Base-by-base conservation (phyloP, 441 rosid genomes). In the Erodium moschatum region DNA sequence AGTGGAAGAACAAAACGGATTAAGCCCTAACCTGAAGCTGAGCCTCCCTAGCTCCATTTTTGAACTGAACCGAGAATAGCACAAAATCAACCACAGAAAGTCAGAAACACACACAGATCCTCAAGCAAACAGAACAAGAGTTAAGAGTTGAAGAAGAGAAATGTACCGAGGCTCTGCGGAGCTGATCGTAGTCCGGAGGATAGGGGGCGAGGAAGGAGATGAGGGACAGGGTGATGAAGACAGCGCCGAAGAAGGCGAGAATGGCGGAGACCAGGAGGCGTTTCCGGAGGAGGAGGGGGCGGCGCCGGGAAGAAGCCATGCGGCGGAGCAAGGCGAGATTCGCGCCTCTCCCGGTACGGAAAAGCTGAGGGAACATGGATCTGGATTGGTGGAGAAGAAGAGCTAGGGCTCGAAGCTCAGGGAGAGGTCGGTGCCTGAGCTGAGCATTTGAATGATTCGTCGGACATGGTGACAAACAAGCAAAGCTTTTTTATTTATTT, bases 231-330 rank as follows among this genome's bases (percentile, higher is more conserved):
- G 70, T 31, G 70, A 70, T 16, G 29, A 70, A 73, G 21, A 74
- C 67, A 13, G 67, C 48, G 71, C 67, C 50, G 70, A 62, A 74
- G 64, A 60, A 38, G 60, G 68, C 58, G 50, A 63, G 64, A 0
- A 66, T 64, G 50, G 20, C 54, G 0, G 74, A 70, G 10, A 18
- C 31, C 38, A 46, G 70, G 35, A 70, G 70, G 46, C 74, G 71
- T 61, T 62, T 66, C 27, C 73, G 74, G 48, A 29, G 67, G 65
- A 20, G 61, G 64, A 33, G 48, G 67, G n/a, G 74, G 70, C 74
- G 77, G 67, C 74, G 77, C 74, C 77, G 73, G 64, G 24, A 60
- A 70, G 63, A 52, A 56, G 76, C 76, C 76, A 73, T 73, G 66
- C 19, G 68, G 61, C 61, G 61, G 61, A 54, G 56, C 6, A 13